Evolutionary conservation across 2,329 filamentous ascomycete genomes (phyloP), one percentile per base, ranked within the genome.

Genomic region (Fusarium globosum): DNA sequence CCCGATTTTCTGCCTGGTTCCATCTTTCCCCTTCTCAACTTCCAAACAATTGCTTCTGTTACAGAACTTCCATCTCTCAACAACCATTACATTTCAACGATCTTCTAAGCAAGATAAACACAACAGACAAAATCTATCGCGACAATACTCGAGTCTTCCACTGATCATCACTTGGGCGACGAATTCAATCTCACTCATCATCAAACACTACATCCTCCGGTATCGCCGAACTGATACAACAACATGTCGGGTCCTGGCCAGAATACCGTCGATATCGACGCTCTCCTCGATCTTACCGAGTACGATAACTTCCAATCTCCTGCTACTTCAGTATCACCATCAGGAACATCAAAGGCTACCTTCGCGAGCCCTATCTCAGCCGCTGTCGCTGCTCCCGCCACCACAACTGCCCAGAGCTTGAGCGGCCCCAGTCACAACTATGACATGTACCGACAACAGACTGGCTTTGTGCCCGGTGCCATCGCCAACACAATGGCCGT

Each of bases 401-500:
- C 89, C 23, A 82, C 88, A 13, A 84, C 86, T 61, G 88, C 92
- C 70, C 88, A 89, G 38, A 90, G 88, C 26, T 89, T 95, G 79
- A 91, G 90, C 53, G 94, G 91, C 41, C 96, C 96, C 14, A 97
- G 94, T 82, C 95, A 98, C 85, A 94, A 97, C 83, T 98, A 98
- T 86, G 94, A 95, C 79, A 91, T 94, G 80, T 97, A 98, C 86
- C 94, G 94, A 85, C 96, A 99, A 82, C 95, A 98, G 86, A 98
- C 96, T 7, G 95, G 95, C 72, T 91, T 98, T 36, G 94, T 96
- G 0, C 92, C 94, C 3, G 95, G 95, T 71, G 95, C 94, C 59
- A 86, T 96, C 72, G 91, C 92, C 46, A 93, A 90, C 82, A 93
- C 95, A 18, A 89, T 96, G 80, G 93, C 93, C 41, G 89, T 96